Base-by-base conservation (phyloP, 345 rosid species). In the Erysimum cheiranthoides region DNA sequence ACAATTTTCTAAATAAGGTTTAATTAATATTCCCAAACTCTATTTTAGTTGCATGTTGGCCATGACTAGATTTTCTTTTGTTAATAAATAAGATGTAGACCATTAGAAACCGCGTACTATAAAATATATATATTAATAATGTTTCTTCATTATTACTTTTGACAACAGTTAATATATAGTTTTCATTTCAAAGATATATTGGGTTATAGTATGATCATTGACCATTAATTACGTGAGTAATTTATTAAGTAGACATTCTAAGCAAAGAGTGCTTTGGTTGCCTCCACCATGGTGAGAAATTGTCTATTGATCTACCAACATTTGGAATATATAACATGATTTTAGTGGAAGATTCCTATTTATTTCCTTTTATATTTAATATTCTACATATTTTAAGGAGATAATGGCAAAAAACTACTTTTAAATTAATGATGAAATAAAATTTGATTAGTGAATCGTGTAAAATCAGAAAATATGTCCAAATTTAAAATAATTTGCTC, bases 231-330 rank as follows among this genome's bases (percentile, higher is more conserved):
- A 57, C 21, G 61, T 56, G 61, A 56, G 13, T 31, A 56, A 31
- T 31, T 30, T 13, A 56, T 14, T 13, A 32, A 57, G 40, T 57
- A n/a, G 5, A 57, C 11, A 31, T 31, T 13, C 11, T 57, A 32
- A 57, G 39, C 25, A 30, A 54, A 34, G 40, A 57, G 38, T 57
- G 61, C 61, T 13, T 10, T 56, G 61, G 61, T 56, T 30, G 38
- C 61, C 61, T 25, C 61, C 61, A 32, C 61, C 10, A 31, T 12
- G 25, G 40, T 57, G 38, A 14, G 5, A 57, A 32, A 32, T 34
- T 57, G 62, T 57, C 62, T 9, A 57, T 5, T 31, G 38, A 31
- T 57, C 62, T n/a, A 57, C 25, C 62, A 57, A 57, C 62, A 57
- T 57, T 57, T 57, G 12, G 62, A 57, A 57, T 57, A 57, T 31